Base-by-base conservation (phyloP, 2,329 filamentous ascomycete genomes). In the Endoconidiophora laricicola region DNA sequence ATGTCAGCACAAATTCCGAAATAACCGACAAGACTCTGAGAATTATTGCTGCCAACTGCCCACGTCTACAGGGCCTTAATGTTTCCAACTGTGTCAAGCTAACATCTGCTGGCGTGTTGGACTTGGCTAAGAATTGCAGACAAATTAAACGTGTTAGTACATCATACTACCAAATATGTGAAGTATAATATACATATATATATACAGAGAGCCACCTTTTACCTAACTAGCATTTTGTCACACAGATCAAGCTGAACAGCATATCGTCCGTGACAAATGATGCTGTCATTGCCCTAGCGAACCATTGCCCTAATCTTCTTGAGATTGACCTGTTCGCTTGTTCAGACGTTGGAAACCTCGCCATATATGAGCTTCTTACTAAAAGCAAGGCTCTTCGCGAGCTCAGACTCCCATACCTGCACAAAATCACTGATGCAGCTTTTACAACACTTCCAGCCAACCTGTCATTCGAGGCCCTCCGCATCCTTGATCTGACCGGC, bases 241-340 rank as follows among this genome's bases (percentile, higher is more conserved):
- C 7, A 39, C 39, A 91, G 79, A 74, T 98, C 57, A 98, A 98
- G 75, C 74, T 98, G 54, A 98, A 96, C 64, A 84, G 88, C 52
- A 94, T 91, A 61, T 65, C 67, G n/a, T 83, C 94, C 64, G 69
- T 95, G 33, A 86, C 83, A 38, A 86, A 96, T 61, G 72, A 74
- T 45, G 81, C 87, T 5, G 81, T 96, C 55, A 70, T 85, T 52
- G 84, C 87, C 3, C 93, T 98, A 61, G 90, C 91, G 4, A 72
- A 80, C 43, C 78, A 93, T 64, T 95, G 90, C 62, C 85, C 81
- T 10, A 90, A 94, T 57, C 87, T 98, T 29, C 79, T 98, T 55
- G 91, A 98, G 64, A 94, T 98, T 54, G 91, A 98, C 62, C 75
- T 98, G 12, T 85, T 94, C 58, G 83, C 86, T 58, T 94, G 91